A percentile compares a stretch with the other conserved stretches of the same genome.
Conservation (phyloP, 345 rosid species). For the Toxicodendron radicans region DNA sequence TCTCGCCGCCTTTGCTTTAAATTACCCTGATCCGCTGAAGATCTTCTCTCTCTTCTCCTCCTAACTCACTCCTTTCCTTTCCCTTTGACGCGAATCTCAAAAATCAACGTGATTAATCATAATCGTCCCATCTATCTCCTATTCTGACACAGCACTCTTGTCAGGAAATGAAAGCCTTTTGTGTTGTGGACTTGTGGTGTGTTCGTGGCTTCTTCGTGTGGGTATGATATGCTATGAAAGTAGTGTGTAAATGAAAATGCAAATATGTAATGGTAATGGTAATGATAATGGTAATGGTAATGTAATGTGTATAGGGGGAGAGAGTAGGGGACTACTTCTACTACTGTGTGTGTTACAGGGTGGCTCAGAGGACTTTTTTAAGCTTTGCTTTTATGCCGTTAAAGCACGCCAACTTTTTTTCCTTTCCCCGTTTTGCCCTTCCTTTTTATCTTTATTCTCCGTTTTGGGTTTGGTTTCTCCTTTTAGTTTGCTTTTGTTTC, state of each 20-base stretch:
- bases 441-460: neutral
- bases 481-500: neutral
- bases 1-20: slow-evolving; percentile 84
- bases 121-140: too few relatives aligned
- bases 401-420: slow-evolving; percentile 39
- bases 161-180: too few relatives aligned
- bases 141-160: slow-evolving; percentile 46
- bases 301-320: slow-evolving; percentile 23
- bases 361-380: slow-evolving; percentile 22
- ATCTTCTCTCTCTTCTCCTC: slow-evolving; percentile 28
- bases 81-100: slow-evolving; percentile 51
- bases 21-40: slow-evolving; percentile 48
- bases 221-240: too few relatives aligned
- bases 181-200: too few relatives aligned
- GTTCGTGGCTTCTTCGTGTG: too few relatives aligned
- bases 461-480: neutral
- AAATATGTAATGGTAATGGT: too few relatives aligned
- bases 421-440: slow-evolving; percentile 31
- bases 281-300: neutral
- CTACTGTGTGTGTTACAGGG: slow-evolving; percentile 26
- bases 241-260: too few relatives aligned
- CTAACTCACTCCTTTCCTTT: neutral
- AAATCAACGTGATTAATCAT: slow-evolving; percentile 17
- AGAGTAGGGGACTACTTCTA: neutral
- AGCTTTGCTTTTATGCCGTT: slow-evolving; percentile 33